Evolutionary conservation across 306 rosid genomes (phyloP).

Genomic region (Quercus glauca): DNA sequence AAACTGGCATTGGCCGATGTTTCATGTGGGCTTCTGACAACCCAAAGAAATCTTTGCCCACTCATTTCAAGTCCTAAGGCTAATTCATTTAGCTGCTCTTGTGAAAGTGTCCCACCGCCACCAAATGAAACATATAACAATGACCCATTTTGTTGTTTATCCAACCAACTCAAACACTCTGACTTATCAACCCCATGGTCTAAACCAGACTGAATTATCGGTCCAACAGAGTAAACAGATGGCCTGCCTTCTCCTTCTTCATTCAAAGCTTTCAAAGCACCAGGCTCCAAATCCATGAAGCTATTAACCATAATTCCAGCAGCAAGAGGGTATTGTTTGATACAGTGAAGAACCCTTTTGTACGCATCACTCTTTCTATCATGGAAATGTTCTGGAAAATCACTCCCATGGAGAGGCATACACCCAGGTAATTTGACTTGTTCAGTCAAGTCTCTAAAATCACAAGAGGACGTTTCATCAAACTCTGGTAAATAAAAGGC

Average conservation of each 20-base stretch:
- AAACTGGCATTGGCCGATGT: too few species aligned
- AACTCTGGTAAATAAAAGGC: conserved; percentile 21
- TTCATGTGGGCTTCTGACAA: too few species aligned
- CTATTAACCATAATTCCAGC: conserved; percentile 26
- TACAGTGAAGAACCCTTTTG: not conserved
- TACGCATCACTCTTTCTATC: conserved; percentile 14
- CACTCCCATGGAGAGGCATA: conserved; percentile 14
- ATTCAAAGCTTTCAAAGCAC: conserved; percentile 7
- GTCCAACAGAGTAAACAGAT: conserved; percentile 21
- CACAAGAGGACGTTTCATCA: conserved; percentile 5
- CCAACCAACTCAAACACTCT: not conserved
- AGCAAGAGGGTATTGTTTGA: not conserved
- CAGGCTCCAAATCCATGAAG: conserved; percentile 14
- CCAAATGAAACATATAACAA: too few species aligned
- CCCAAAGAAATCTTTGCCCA: too few species aligned
- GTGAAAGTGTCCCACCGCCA: too few species aligned
- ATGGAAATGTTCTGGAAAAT: conserved; percentile 1
- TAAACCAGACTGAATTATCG: not conserved
- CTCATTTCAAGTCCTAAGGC: too few species aligned
- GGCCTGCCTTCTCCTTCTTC: conserved; percentile 3
- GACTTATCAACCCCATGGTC: not conserved
- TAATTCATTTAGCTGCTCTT: too few species aligned
- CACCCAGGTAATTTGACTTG: conserved; percentile 25
- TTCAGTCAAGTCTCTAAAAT: conserved; percentile 22
- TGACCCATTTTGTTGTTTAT: too few species aligned